These are phyloP conservation scores for Termitomyces eurrhizus DNA, from an alignment of 768 basidiomycete genomes.

Conservation along the genomic window DNA sequence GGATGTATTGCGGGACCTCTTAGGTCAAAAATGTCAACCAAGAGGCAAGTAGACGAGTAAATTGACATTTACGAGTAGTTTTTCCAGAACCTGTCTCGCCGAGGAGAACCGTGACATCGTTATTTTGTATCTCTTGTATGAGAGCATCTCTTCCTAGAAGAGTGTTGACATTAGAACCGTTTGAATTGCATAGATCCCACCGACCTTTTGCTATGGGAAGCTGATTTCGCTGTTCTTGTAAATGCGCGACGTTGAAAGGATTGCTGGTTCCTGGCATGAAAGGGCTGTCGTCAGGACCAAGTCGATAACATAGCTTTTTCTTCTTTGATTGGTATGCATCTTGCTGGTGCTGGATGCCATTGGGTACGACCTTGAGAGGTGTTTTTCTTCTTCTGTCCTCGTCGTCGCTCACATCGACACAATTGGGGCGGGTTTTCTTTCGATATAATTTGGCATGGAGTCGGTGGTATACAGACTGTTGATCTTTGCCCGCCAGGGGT, in stretches of 20 bases:
- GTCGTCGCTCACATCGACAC: slow-evolving; percentile 39
- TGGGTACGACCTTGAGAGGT: slow-evolving; percentile 26
- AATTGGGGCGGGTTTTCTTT: slow-evolving; percentile 23
- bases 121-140: slow-evolving; percentile 63
- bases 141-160: slow-evolving; percentile 71
- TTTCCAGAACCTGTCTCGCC: slow-evolving; percentile 99
- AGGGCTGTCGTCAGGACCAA: background rate
- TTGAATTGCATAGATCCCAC: slow-evolving; percentile 13
- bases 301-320: slow-evolving; percentile 29
- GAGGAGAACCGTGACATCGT: slow-evolving; percentile 85
- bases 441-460: background rate
- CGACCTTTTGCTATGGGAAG: slow-evolving; percentile 80
- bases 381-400: slow-evolving; percentile 27
- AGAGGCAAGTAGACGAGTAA: background rate
- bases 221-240: slow-evolving; percentile 63
- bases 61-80: slow-evolving; percentile 69
- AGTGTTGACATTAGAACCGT: background rate
- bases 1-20: slow-evolving; percentile 94
- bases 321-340: slow-evolving; percentile 22
- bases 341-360: slow-evolving; percentile 18
- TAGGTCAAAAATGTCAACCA: slow-evolving; percentile 27
- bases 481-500: slow-evolving; percentile 10
- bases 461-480: background rate
- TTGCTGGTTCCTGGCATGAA: slow-evolving; percentile 23
- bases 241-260: slow-evolving; percentile 21